A percentile compares a stretch with the other conserved stretches of the same genome.
phyloP scores from a whole-genome alignment of 345 rosid species.

The Citrus reticulata region DNA sequence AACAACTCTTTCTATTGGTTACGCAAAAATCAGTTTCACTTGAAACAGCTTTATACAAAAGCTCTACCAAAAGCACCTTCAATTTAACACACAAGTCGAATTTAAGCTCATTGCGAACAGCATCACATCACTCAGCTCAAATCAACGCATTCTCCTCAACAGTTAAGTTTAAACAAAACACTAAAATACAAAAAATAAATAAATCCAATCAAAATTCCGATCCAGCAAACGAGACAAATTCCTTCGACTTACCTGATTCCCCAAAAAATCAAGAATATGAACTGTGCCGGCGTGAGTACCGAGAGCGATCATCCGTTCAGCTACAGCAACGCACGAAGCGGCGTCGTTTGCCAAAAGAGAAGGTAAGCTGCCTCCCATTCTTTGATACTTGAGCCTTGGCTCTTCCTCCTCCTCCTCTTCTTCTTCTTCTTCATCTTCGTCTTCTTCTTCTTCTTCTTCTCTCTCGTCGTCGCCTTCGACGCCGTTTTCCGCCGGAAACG shows the following conservation, averaged over 20 bases:
- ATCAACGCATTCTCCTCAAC: neutral
- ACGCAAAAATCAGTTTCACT: neutral
- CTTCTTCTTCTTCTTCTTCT: slow-evolving; percentile 69
- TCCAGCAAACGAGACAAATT: neutral
- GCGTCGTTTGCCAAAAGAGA: slow-evolving; percentile 78
- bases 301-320: slow-evolving; percentile 96
- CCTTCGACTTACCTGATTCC: slow-evolving; percentile 63
- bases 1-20: neutral
- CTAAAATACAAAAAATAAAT: neutral
- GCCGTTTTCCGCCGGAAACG: slow-evolving; percentile 88
- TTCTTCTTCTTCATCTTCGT: slow-evolving; percentile 56
- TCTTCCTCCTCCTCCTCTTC: slow-evolving; percentile 82
- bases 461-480: slow-evolving; percentile 86
- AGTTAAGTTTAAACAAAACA: neutral
- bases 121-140: neutral
- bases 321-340: slow-evolving; percentile 90
- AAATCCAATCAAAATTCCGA: neutral
- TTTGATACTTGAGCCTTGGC: slow-evolving; percentile 93
- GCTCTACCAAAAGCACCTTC: neutral
- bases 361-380: slow-evolving; percentile 96
- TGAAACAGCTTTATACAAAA: neutral
- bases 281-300: slow-evolving; percentile 88
- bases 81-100: neutral
- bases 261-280: slow-evolving; percentile 93
- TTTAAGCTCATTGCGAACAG: neutral